A percentile compares a stretch with the other conserved stretches of the same genome.
These are phyloP conservation scores for Syzygium malaccense DNA, from an alignment of 441 rosid species.

Conservation along the genomic window DNA sequence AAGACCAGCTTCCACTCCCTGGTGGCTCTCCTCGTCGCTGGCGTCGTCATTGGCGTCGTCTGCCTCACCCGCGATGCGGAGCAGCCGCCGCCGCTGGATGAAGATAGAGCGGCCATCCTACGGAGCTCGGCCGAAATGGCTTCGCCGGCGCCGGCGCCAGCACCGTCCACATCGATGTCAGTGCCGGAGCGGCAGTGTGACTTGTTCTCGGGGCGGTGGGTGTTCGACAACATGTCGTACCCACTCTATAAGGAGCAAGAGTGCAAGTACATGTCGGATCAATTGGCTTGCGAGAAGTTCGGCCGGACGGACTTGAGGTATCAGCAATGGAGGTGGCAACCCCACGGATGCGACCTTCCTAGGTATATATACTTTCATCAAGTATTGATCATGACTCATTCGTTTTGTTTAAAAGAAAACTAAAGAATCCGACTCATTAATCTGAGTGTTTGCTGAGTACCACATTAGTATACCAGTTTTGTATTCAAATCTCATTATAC, in stretches of 20 bases:
- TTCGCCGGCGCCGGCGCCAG: neutral
- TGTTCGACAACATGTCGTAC: neutral
- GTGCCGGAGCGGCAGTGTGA: neutral
- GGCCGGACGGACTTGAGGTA: neutral
- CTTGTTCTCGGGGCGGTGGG: neutral
- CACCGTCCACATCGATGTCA: neutral
- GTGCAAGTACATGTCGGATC: neutral
- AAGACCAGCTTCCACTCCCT: neutral
- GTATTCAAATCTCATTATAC: no score
- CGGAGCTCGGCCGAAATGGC: neutral
- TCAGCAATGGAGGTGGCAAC: slow-evolving; percentile 2
- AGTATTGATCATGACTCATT: neutral
- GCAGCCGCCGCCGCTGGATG: neutral
- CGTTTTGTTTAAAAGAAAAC: neutral
- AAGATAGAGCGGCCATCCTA: neutral
- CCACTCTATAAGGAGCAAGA: neutral
- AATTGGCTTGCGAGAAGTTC: neutral
- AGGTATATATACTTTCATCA: neutral
- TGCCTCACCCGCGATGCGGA: neutral
- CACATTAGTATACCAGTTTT: no score
- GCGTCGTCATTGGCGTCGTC: neutral
- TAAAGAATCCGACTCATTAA: neutral
- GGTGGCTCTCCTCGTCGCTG: neutral
- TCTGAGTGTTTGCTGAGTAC: no score
- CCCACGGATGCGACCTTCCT: neutral